Conservation (phyloP, 495 filamentous ascomycete species). For the Rostrohypoxylon terebratum region DNA sequence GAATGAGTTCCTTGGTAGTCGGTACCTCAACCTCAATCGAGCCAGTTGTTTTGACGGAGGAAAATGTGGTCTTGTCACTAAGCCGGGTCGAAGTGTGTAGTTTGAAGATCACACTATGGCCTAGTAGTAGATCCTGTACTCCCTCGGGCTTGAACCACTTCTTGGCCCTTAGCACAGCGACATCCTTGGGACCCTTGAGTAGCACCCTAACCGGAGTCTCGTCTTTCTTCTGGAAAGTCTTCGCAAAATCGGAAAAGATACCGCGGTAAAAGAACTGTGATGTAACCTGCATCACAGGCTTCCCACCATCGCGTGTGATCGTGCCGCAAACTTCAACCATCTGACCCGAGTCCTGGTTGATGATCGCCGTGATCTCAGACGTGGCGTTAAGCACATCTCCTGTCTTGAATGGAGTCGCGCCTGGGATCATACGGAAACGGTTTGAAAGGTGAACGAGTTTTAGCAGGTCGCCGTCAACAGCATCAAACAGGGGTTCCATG, state of each 20-base stretch:
- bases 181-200: conserved; percentile 77
- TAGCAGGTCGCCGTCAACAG: conserved; percentile 85
- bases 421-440: conserved; percentile 88
- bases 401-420: conserved; percentile 83
- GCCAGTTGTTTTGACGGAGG: conserved; percentile 82
- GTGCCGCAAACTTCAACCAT: conserved; percentile 93
- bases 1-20: conserved; percentile 81
- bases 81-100: conserved; percentile 81
- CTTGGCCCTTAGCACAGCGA: conserved; percentile 87
- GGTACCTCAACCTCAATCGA: conserved; percentile 87
- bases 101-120: conserved; percentile 86
- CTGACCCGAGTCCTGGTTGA: conserved; percentile 90
- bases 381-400: conserved; percentile 84
- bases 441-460: conserved; percentile 89
- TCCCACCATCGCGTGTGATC: conserved; percentile 73
- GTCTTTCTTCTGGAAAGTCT: conserved; percentile 88
- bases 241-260: conserved; percentile 82
- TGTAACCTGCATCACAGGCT: conserved; percentile 87
- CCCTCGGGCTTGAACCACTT: conserved; percentile 81
- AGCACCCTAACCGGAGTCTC: conserved; percentile 86
- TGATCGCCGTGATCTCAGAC: conserved; percentile 86
- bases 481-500: conserved; percentile 88
- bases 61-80: conserved; percentile 85
- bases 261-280: conserved; percentile 91
- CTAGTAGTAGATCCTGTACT: conserved; percentile 76